Evolutionary conservation across 2,329 filamentous ascomycete species (phyloP).

Genomic region (Cytospora leucostoma): DNA sequence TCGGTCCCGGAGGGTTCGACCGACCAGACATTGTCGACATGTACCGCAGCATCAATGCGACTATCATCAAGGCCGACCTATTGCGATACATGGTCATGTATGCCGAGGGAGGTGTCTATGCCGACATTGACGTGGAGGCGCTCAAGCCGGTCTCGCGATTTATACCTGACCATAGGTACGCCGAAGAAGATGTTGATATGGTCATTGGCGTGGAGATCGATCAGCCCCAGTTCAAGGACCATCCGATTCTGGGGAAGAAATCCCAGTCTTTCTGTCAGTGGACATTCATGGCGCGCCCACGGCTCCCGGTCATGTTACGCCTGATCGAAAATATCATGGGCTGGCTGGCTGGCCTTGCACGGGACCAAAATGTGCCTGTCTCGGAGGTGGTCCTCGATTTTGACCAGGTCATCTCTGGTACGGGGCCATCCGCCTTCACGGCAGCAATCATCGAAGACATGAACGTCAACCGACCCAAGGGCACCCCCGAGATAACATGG

Average conservation of each 20-base stretch:
- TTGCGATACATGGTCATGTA: slow-evolving; percentile 69
- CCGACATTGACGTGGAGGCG: slow-evolving; percentile 47
- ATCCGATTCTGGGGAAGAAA: slow-evolving; percentile 67
- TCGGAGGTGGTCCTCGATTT: slow-evolving; percentile 67
- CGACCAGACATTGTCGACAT: slow-evolving; percentile 66
- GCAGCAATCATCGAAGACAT: slow-evolving; percentile 65
- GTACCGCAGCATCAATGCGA: slow-evolving; percentile 60
- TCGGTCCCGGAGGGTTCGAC: slow-evolving; percentile 64
- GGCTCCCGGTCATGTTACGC: slow-evolving; percentile 66
- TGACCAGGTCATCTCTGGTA: slow-evolving; percentile 72
- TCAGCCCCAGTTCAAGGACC: slow-evolving; percentile 63
- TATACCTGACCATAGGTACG: slow-evolving; percentile 64
- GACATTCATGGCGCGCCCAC: slow-evolving; percentile 72
- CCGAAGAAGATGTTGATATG: slow-evolving; percentile 67
- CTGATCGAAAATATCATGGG: slow-evolving; percentile 68
- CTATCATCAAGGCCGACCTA: slow-evolving; percentile 68
- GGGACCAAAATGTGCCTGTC: slow-evolving; percentile 59
- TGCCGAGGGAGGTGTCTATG: slow-evolving; percentile 59
- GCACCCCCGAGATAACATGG: slow-evolving; percentile 54
- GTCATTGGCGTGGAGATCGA: slow-evolving; percentile 73
- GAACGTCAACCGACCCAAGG: slow-evolving; percentile 44
- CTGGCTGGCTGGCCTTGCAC: slow-evolving; percentile 63
- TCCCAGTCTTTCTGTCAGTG: slow-evolving; percentile 73
- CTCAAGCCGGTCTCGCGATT: slow-evolving; percentile 48
- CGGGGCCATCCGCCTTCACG: slow-evolving; percentile 71